Percentiles rank a stretch among this genome's conserved stretches.
Evolutionary conservation across 768 basidiomycete species (phyloP).

Genomic region (Russula emetica): DNA sequence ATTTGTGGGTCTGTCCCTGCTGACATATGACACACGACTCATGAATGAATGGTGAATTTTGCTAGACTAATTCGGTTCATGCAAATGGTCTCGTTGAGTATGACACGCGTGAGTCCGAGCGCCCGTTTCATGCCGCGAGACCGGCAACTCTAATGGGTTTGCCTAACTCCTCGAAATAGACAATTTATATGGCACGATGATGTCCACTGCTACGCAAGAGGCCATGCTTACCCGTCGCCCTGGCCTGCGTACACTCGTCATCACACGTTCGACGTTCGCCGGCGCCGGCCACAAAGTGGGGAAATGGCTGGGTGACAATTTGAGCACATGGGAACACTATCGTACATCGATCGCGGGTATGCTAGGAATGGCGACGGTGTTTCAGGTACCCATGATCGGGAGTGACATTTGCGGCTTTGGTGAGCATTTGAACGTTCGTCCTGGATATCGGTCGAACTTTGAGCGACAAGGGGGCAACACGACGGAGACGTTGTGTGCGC

Average conservation of each 20-base stretch:
- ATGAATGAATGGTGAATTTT: not conserved
- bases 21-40: not conserved
- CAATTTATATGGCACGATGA: constrained; percentile 69
- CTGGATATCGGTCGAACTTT: not conserved
- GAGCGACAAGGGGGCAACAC: constrained; percentile 46
- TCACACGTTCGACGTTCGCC: constrained; percentile 70
- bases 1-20: constrained; percentile 38
- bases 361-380: constrained; percentile 60
- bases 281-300: constrained; percentile 65
- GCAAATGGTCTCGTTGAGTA: constrained; percentile 56
- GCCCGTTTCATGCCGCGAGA: not conserved
- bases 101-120: constrained; percentile 41
- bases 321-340: constrained; percentile 58
- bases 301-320: constrained; percentile 71
- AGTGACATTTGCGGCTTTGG: constrained; percentile 69
- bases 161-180: constrained; percentile 31
- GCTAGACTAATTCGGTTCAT: constrained; percentile 41
- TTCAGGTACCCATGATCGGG: constrained; percentile 72
- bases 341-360: constrained; percentile 57
- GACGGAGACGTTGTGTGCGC: constrained; percentile 63
- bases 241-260: constrained; percentile 55
- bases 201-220: constrained; percentile 56
- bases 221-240: constrained; percentile 63
- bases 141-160: not conserved
- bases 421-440: constrained; percentile 31